Evolutionary conservation across 225 moss, liverwort and hornwort species (phyloP), one percentile per base, ranked within the genome.

Genomic region (Pseudoscleropodium purum): DNA sequence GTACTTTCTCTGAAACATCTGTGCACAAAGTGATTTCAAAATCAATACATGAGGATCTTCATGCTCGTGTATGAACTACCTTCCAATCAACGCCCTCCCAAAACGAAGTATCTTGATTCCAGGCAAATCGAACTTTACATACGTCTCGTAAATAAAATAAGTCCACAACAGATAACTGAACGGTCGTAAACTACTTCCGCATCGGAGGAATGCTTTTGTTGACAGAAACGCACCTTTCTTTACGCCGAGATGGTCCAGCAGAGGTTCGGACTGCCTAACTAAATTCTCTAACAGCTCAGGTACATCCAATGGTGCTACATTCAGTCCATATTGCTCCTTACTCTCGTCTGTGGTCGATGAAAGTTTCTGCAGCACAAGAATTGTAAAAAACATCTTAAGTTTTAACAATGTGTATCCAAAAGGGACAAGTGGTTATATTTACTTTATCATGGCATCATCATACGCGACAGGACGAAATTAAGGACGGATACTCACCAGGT

Each of bases 211-310:
- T 75, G 27, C 65, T 23, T n/a, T 30, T 51, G 43, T 56, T 54
- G 78, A 78, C n/a, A 65, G 75, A 63, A 87, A 86, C 84, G 65
- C 88, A 97, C 99, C 99, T 96, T 95, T 97, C 90, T 90, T 97
- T 56, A 99, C 95, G 78, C 99, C 99, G 47, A 99, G 93, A 69
- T 99, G 99, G 90, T 97, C 99, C 37, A 99, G 96, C 88, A 96
- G 92, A 56, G 99, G 95, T 88, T 96, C 99, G 29, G 99, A 97
- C 88, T 99, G 97, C 94, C 97, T 94, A 33, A 99, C 94, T 65
- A 99, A 92, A 81, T 96, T 97, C 90, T 99, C 99, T 74, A 99
- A 89, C n/a, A 99, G 93, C 94, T 99, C 99, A 72, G 99, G 92
- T 51, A 99, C 96, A 90, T 97, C 99, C 89, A 99, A 84, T 81